Conservation (phyloP, 2,329 filamentous ascomycete species). For the Dactylella cylindrospora region DNA sequence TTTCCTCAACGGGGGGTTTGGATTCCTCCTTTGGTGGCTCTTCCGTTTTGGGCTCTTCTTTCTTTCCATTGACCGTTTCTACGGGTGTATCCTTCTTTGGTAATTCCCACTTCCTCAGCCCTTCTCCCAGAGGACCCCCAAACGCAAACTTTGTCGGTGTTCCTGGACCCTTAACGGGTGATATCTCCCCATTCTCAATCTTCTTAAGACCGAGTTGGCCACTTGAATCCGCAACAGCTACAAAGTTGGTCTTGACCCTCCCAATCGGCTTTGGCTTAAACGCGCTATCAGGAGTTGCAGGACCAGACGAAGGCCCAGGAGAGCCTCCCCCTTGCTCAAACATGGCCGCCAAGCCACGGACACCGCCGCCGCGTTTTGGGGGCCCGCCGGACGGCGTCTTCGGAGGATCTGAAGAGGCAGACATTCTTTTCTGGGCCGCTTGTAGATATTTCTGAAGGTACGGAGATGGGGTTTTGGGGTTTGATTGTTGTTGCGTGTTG, state of each 20-base stretch:
- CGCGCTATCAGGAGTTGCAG: constrained; percentile 43
- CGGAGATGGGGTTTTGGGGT: constrained; percentile 6
- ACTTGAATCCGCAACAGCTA: constrained; percentile 45
- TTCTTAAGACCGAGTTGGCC: constrained; percentile 45
- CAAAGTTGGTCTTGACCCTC: constrained; percentile 47
- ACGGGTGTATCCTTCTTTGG: constrained; percentile 20
- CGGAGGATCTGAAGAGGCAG: constrained; percentile 37
- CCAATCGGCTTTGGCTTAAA: constrained; percentile 46
- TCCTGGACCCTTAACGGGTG: constrained; percentile 38
- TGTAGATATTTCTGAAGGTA: constrained; percentile 44
- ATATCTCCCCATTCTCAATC: constrained; percentile 32
- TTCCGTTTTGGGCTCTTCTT: constrained; percentile 40
- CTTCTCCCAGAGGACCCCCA: constrained; percentile 31
- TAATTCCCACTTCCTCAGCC: constrained; percentile 26
- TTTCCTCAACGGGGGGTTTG: constrained; percentile 33
- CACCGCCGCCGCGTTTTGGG: constrained; percentile 43
- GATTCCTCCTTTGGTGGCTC: constrained; percentile 6
- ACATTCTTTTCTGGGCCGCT: constrained; percentile 43
- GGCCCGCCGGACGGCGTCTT: constrained; percentile 39
- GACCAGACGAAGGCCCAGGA: constrained; percentile 21
- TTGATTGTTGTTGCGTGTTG: constrained; percentile 25
- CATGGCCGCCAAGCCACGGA: constrained; percentile 47
- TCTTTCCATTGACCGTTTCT: constrained; percentile 1
- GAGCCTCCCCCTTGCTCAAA: constrained; percentile 47
- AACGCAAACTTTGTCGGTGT: constrained; percentile 40